phyloP scores from a whole-genome alignment of 1,284 basidiomycete genomes.

The Ganoderma leucocontextum region DNA sequence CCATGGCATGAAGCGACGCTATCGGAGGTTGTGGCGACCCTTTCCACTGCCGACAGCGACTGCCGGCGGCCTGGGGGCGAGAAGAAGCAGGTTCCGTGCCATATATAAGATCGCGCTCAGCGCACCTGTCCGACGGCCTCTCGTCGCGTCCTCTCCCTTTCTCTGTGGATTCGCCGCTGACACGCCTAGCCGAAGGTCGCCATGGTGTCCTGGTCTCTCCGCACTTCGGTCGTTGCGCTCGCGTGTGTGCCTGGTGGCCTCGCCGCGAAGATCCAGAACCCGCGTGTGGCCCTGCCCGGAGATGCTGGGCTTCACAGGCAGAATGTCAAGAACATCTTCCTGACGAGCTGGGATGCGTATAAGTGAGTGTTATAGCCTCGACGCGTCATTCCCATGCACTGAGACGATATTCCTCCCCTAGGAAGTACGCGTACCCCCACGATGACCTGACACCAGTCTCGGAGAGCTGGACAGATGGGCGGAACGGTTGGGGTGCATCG shows the following conservation, averaged over 20 bases:
- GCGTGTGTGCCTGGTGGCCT: slow-evolving; percentile 30
- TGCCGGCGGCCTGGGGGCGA: not conserved
- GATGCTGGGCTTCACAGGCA: slow-evolving; percentile 49
- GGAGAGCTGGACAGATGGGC: slow-evolving; percentile 57
- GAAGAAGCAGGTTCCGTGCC: slow-evolving; percentile 17
- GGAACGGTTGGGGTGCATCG: slow-evolving; percentile 76
- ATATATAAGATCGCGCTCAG: slow-evolving; percentile 18
- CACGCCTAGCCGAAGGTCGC: slow-evolving; percentile 14
- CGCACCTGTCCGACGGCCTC: slow-evolving; percentile 5
- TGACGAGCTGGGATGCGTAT: slow-evolving; percentile 63
- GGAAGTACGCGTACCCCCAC: slow-evolving; percentile 68
- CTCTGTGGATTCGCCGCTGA: slow-evolving; percentile 5
- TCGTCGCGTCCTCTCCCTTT: slow-evolving; percentile 17
- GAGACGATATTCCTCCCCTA: slow-evolving; percentile 35
- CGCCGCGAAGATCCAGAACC: slow-evolving; percentile 48
- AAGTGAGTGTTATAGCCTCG: slow-evolving; percentile 49
- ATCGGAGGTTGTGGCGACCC: slow-evolving; percentile 17
- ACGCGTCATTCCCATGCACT: not conserved
- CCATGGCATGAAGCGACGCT: slow-evolving; percentile 17
- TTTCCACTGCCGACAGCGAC: slow-evolving; percentile 9
- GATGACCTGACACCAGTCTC: slow-evolving; percentile 67
- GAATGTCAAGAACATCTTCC: slow-evolving; percentile 63
- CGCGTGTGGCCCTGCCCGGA: slow-evolving; percentile 52
- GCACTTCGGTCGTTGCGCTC: slow-evolving; percentile 32
- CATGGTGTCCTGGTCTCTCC: slow-evolving; percentile 32